Evolutionary conservation across 1,284 basidiomycete species (phyloP), one percentile per base, ranked within the genome.

Genomic region (Trichosporon sp.): DNA sequence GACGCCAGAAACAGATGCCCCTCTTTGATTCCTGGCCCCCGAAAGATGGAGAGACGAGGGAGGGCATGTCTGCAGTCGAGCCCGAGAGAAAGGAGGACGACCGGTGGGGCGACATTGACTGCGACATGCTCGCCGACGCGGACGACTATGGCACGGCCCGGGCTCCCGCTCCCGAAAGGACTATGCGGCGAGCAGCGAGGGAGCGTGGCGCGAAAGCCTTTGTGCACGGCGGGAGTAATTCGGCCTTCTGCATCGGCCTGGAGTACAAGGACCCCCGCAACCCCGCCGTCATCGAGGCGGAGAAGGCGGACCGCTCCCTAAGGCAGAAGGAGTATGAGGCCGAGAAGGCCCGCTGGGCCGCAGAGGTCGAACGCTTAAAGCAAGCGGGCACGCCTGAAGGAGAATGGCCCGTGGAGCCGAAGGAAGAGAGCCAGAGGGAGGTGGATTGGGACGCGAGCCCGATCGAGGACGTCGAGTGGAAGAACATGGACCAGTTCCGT

Each of bases 81-180:
- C 19, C 32, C 51, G 56, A 38, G 12, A 11, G 46, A 6, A 82
- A 84, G 65, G 76, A 75, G 8, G 75, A 76, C 21, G 74, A 75
- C 31, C 81, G 81, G 14, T 69, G 81, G 7, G 81, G 83, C 21
- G 84, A 85, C 69, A 77, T 84, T 6, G 85, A 85, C 71, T 84
- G 82, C 65, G 85, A 85, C 75, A 85, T 85, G 84, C 74, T 85
- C n/a, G 84, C 84, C 2, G 84, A 85, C 73, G 82, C 84, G 16
- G 83, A 83, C 64, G 82, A 84, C 65, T 72, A 78, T 12, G 85
- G 85, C 1, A 61, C 71, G 38, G 83, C 84, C 0, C 78, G 84
- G 19, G 76, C 79, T 0, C 76, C 76, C 6, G 84, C 81, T 0
- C 74, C 74, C 31, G 80, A 79, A 66, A 78, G 78, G 67, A 76